Evolutionary conservation across 2,329 filamentous ascomycete species (phyloP).

Genomic region (Cercospora janseana): DNA sequence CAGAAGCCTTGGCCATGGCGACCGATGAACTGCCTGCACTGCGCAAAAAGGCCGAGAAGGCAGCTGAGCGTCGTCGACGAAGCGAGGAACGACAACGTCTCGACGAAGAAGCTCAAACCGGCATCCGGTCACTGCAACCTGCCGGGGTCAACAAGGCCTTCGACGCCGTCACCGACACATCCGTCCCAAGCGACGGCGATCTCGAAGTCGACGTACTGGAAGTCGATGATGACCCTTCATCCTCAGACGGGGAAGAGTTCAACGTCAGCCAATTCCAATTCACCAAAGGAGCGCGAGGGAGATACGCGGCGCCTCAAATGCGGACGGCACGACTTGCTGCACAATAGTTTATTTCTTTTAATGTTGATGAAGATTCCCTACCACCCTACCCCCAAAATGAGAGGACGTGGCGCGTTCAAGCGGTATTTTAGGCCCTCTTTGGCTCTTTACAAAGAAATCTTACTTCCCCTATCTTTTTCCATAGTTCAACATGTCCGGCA

Average conservation of each 20-base stretch:
- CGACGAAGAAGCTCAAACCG: conserved; percentile 24
- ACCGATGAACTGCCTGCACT: conserved; percentile 29
- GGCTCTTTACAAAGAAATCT: too few relatives aligned
- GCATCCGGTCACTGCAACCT: conserved; percentile 3
- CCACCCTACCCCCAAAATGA: too few relatives aligned
- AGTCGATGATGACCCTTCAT: conserved; percentile 22
- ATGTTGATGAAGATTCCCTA: conserved; percentile 1
- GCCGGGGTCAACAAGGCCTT: conserved; percentile 2
- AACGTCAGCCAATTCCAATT: conserved; percentile 20
- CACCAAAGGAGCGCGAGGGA: conserved; percentile 1
- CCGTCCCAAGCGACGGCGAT: conserved; percentile 16
- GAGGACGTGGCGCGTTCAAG: conserved; percentile 8
- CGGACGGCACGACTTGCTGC: conserved; percentile 15
- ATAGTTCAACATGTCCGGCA: conserved; percentile 7
- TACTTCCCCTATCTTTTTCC: too few relatives aligned
- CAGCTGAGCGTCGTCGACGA: conserved; percentile 25
- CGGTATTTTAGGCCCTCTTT: conserved; percentile 3
- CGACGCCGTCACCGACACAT: conserved; percentile 11
- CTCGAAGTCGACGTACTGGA: conserved; percentile 26
- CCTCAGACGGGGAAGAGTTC: conserved; percentile 22
- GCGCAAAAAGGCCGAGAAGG: conserved; percentile 27
- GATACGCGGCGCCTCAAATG: conserved; percentile 17
- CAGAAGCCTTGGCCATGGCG: conserved; percentile 58
- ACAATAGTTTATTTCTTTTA: conserved; percentile 7
- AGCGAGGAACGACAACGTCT: conserved; percentile 28